phyloP scores from a whole-genome alignment of 345 rosid genomes.

The Dovyalis caffra region DNA sequence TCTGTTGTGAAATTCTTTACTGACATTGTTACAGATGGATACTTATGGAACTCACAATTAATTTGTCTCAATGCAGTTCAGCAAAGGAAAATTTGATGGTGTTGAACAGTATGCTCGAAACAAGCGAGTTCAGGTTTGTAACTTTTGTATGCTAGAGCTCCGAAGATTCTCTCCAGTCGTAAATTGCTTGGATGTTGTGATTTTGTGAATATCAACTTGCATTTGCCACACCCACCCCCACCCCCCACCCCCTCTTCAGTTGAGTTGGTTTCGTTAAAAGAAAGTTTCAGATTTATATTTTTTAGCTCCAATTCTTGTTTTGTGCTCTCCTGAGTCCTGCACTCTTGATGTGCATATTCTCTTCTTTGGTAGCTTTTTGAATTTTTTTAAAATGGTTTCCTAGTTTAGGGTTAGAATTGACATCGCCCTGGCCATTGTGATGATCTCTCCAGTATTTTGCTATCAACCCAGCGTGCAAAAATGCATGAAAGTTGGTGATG shows the following conservation, averaged over 20 bases:
- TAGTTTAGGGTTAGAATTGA: background rate
- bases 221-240: too few relatives aligned
- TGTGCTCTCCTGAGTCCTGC: background rate
- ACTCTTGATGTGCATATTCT: background rate
- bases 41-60: background rate
- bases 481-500: too few relatives aligned
- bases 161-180: background rate
- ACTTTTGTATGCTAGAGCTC: background rate
- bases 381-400: background rate
- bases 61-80: slow-evolving; percentile 46
- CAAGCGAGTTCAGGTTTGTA: slow-evolving; percentile 79
- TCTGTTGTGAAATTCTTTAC: background rate
- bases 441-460: too few relatives aligned
- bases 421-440: too few relatives aligned
- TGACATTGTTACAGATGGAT: background rate
- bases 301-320: too few relatives aligned
- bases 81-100: slow-evolving; percentile 54
- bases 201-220: background rate
- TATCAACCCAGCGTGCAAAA: too few relatives aligned
- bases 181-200: background rate
- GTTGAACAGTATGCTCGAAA: slow-evolving; percentile 71
- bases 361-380: background rate
- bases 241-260: too few relatives aligned
- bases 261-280: too few relatives aligned
- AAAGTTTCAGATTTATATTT: too few relatives aligned